phyloP scores from a whole-genome alignment of 164 flowering plant species.

The Vitis vinifera region ASM3070453v1 NC_081809.1:320501-321000 shows the following conservation, averaged over 20 bases:
- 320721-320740: slow-evolving; percentile 94
- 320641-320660: slow-evolving; percentile 89
- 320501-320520: too few relatives aligned
- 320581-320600: neutral
- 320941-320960: too few relatives aligned
- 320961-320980: too few relatives aligned
- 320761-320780: slow-evolving; percentile 79
- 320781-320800: slow-evolving; percentile 97
- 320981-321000: too few relatives aligned
- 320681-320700: slow-evolving; percentile 74
- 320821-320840: slow-evolving; percentile 69
- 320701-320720: slow-evolving; percentile 85
- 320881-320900: neutral
- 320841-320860: slow-evolving; percentile 74
- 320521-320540: too few relatives aligned
- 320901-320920: neutral
- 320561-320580: neutral
- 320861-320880: slow-evolving; percentile 67
- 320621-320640: slow-evolving; percentile 9
- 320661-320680: slow-evolving; percentile 67
- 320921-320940: too few relatives aligned
- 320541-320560: too few relatives aligned
- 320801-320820: slow-evolving; percentile 74
- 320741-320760: slow-evolving; percentile 93
- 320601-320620: slow-evolving; percentile 4